These are phyloP conservation scores for Ceratopteris richardii DNA, from an alignment of 75 land plant species.

Conservation along the genomic window DNA sequence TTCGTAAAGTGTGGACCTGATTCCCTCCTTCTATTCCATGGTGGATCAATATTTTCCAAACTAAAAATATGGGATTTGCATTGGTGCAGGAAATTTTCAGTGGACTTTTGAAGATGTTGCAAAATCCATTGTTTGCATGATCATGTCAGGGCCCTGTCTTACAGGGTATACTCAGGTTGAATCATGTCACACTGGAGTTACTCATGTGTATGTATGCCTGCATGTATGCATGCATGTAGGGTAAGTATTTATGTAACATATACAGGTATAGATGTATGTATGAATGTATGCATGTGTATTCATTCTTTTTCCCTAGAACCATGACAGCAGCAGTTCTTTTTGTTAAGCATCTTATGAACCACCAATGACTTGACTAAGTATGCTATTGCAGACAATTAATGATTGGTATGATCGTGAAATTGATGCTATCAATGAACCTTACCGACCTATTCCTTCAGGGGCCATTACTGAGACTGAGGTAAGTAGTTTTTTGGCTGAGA, in stretches of 20 bases:
- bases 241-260: too few species aligned
- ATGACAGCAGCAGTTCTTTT: too few species aligned
- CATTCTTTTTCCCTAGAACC: too few species aligned
- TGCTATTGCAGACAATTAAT: constrained; percentile 66
- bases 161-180: constrained; percentile 94
- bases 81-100: constrained; percentile 72
- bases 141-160: constrained; percentile 95
- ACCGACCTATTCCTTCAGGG: constrained; percentile 99
- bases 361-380: background rate
- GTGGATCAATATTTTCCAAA: too few species aligned
- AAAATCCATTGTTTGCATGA: constrained; percentile 79
- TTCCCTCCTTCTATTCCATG: too few species aligned
- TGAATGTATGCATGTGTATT: too few species aligned
- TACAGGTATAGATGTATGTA: too few species aligned
- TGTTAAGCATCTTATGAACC: too few species aligned
- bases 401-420: constrained; percentile 99
- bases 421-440: constrained; percentile 98
- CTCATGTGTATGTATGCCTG: too few species aligned
- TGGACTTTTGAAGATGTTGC: constrained; percentile 92
- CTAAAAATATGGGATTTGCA: background rate
- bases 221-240: too few species aligned
- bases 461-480: constrained; percentile 95
- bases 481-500: constrained; percentile 7
- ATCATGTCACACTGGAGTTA: background rate
- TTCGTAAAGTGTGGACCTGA: too few species aligned